Base-by-base conservation (phyloP, 768 basidiomycete genomes). In the Collybia mongolica region DNA sequence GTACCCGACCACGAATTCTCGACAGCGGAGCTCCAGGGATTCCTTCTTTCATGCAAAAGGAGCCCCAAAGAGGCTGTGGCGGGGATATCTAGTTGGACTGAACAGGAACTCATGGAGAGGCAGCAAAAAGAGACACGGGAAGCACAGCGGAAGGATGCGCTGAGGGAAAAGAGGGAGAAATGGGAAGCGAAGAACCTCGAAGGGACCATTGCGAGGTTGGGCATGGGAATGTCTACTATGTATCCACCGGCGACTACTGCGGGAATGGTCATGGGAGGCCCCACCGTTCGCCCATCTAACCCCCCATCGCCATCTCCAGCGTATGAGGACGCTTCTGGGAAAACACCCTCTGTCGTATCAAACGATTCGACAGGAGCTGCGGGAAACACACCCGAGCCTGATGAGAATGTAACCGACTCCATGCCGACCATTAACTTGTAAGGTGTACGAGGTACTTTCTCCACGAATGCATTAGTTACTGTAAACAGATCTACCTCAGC, bases 1-100 rank as follows among this genome's bases (percentile, higher is more conserved):
- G 62, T 85, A 19, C 81, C 83, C 0, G 62, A 71, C 9, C 55
- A 73, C 40, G 72, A 74, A 49, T 80, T 83, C 57, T 79, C 80
- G 24, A 78, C 80, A 0, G 82, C 84, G 0, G 80, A 84, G 48
- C 68, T 87, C 2, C 83, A 85, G 57, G 81, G 82, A 0, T 85
- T 75, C 61, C 68, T 85, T 11, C 67, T 86, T 6, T 57, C 61
- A 8, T 69, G 70, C 52, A 77, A 79, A 54, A 69, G 65, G 40
- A 54, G 71, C 39, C 74, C 77, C 0, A 57, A 53, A 38, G 55
- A 60, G 3, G 76, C 77, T 0, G 71, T 64, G 0, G 52, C 42
- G 15, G 65, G 60, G n/a, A 56, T 65, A 9, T 56, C 53, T 6
- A 65, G 54, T n/a, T 84, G 82, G 80, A 69, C 81, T 1, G 63